A percentile compares a stretch with the other conserved stretches of the same genome.
Conservation (phyloP, 1,284 basidiomycete species). For the Filobasidium uniguttulatum region DNA sequence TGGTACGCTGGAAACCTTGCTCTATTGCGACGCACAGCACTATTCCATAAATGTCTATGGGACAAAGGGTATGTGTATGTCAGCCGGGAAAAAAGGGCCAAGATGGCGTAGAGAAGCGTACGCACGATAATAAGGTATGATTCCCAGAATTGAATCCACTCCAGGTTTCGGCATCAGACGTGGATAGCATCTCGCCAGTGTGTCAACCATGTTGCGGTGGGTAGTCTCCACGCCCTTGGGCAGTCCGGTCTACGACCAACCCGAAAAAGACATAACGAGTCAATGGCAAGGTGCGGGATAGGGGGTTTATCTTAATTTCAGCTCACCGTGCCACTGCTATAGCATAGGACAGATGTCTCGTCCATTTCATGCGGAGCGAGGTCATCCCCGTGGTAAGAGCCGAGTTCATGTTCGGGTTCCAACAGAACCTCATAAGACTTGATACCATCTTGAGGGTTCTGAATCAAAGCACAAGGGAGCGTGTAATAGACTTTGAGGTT, state of each 20-base stretch:
- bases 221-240: slow-evolving; percentile 11
- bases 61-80: too few relatives aligned
- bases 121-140: slow-evolving; percentile 45
- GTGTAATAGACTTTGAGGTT: slow-evolving; percentile 1
- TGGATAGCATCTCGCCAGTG: slow-evolving; percentile 15
- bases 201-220: slow-evolving; percentile 9
- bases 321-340: slow-evolving; percentile 20
- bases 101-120: too few relatives aligned
- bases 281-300: too few relatives aligned
- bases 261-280: too few relatives aligned
- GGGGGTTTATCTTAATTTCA: too few relatives aligned
- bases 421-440: slow-evolving; percentile 6
- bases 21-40: too few relatives aligned
- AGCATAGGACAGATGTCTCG: slow-evolving; percentile 20
- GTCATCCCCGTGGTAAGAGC: slow-evolving; percentile 1
- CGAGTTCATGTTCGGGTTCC: background rate
- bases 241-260: slow-evolving; percentile 11
- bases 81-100: too few relatives aligned
- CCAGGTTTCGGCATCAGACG: slow-evolving; percentile 22
- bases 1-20: too few relatives aligned
- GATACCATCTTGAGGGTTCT: slow-evolving; percentile 1
- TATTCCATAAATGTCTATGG: slow-evolving; percentile 37
- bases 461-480: background rate
- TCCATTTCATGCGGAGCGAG: slow-evolving; percentile 1
- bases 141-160: slow-evolving; percentile 40